Base-by-base conservation (phyloP, 31 red algal genomes). In the Porphyra umbilicalis region DNA sequence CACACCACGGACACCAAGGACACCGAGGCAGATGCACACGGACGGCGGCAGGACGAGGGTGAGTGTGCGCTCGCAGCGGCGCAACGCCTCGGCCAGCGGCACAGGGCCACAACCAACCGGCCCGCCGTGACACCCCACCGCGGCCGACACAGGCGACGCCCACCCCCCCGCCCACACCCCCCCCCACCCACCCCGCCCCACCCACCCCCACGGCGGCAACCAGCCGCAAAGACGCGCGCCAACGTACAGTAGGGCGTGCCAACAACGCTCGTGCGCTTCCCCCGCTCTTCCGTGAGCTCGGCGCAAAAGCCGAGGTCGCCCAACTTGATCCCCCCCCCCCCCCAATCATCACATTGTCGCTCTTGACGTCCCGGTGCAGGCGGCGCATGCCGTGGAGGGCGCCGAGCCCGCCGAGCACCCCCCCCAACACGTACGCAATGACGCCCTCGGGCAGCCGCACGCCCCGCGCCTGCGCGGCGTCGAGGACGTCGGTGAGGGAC, bases 241-340 rank as follows among this genome's bases (percentile, higher is more conserved):
- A 71, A 71, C 87, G 84, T 89, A 81, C 87, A 97, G 74, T 94
- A 97, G 0, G 95, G 95, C 37, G 95, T 97, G 9, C 95, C 95
- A 10, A 97, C 95, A 38, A 86, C 88, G 3, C 88, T 97, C 38
- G 92, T 97, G 32, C 95, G 84, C 83, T 97, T 97, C 34, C 77
- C 84, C 30, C 89, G 79, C 46, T 97, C 95, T 35, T 90, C 85
- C 6, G 95, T 91, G 0, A 97, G 76, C 81, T 97, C 89, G 38
- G 89, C 89, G 42, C 91, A 93, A 82, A 92, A 97, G n/a, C 95
- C 95, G 81, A 97, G 94, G 71, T 97, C 95, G 11, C 92, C 91
- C 40, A 97, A 91, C 83, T 97, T 97, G 81, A 94, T 76, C 15
- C 67, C 71, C 44, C 95, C 95, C 84, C 36, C 10, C 36, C 35